A percentile compares a stretch with the other conserved stretches of the same genome.
These are phyloP conservation scores for Thalassiosira livingstoniorum DNA, from an alignment of 352 stramenopile species.

Conservation along the genomic window DNA sequence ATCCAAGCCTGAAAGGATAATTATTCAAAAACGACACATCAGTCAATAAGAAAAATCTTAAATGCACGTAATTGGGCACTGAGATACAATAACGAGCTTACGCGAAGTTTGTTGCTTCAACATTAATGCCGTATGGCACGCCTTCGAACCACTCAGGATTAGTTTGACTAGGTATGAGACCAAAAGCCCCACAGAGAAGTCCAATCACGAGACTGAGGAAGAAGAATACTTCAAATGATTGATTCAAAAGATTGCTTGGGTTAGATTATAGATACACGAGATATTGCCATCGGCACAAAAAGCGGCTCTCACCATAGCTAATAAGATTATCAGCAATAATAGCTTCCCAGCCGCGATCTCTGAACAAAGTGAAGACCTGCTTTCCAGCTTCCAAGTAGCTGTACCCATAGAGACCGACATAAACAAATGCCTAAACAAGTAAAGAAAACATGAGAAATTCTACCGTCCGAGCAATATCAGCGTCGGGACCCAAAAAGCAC, in stretches of 20 bases:
- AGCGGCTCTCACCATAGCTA: constrained; percentile 77
- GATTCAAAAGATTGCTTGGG: not conserved
- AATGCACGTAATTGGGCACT: not conserved
- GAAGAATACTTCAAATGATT: constrained; percentile 62
- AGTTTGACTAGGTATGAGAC: constrained; percentile 10
- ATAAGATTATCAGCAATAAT: constrained; percentile 97
- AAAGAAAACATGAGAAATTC: not conserved
- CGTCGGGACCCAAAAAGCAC: not conserved
- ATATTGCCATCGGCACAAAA: too few relatives aligned
- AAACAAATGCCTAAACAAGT: constrained; percentile 49
- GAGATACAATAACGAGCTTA: not conserved
- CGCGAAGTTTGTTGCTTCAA: not conserved
- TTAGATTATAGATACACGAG: constrained; percentile 11
- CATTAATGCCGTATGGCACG: not conserved
- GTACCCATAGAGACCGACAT: constrained; percentile 74
- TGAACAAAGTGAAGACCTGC: constrained; percentile 93
- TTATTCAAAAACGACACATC: not conserved
- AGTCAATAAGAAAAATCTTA: not conserved
- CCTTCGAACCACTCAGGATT: constrained; percentile 14
- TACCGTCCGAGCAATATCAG: not conserved
- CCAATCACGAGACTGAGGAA: constrained; percentile 72
- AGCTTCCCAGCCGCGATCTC: constrained; percentile 92
- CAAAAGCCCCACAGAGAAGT: constrained; percentile 39
- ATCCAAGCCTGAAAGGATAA: constrained; percentile 24
- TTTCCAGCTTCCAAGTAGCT: constrained; percentile 93